Evolutionary conservation across 495 filamentous ascomycete species (phyloP), one percentile per base, ranked within the genome.

Genomic region (Aspergillus conjunctus): DNA sequence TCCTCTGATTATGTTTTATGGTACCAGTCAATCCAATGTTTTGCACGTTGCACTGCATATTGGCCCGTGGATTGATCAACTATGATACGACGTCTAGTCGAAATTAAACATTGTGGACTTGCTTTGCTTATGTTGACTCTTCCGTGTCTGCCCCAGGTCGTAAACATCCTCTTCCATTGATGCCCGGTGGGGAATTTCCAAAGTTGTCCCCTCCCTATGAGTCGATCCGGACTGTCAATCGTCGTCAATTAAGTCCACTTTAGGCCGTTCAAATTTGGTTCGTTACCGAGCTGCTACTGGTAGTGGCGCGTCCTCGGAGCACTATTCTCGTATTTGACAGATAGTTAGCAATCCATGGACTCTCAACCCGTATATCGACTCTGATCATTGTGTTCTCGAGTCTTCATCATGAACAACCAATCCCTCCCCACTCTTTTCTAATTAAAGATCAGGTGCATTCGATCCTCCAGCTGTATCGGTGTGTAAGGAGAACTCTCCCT

Each of bases 171-270:
- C 3, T 46, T 17, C 18, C 43, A n/a, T 18, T 46, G 43, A 46
- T 46, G 11, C 18, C 8, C 14, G 5, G 3, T 17, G 14, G 41
- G 21, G 21, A n/a, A 20, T 6, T 41, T 31, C 43, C 51, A 26
- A 30, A 55, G n/a, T 33, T 50, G 43, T 39, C 33, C 50, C 43
- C 55, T 46, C 58, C 43, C 20, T n/a, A 50, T 20, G 34, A 59
- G 56, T 44, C 2, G 56, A 52, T 51, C 46, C 22, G 22, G 39
- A 56, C 30, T 17, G 10, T 31, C 43, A 20, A 4, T 33, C 18
- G 22, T 9, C 39, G 11, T 20, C 12, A 20, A 12, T 7, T 15
- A 4, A 32, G 54, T 32, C 22, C 18, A 26, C 22, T 48, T n/a
- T 22, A 15, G 14, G 39, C 21, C 15, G 10, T 22, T 45, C 7